Percentiles rank a stretch among this genome's conserved stretches.
Conservation (phyloP, 805 yeast genomes). For the Wickerhamomyces kurtzmanii region DNA sequence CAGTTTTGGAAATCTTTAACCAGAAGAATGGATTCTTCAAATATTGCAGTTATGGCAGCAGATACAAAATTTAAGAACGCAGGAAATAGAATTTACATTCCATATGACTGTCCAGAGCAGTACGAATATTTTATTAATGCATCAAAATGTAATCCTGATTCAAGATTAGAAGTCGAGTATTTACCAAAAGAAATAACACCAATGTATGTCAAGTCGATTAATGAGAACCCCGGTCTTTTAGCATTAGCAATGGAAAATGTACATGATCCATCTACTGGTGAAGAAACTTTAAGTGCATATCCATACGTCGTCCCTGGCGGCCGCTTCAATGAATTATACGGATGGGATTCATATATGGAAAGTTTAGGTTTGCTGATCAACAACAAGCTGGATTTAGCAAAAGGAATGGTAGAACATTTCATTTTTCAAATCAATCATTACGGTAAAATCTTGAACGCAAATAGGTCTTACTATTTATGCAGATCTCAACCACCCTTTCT, state of each 20-base stretch:
- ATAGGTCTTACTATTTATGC: constrained; percentile 81
- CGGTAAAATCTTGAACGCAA: constrained; percentile 91
- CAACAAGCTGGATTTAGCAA: constrained; percentile 57
- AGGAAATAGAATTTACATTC: constrained; percentile 74
- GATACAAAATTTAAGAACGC: constrained; percentile 77
- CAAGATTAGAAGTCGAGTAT: constrained; percentile 62
- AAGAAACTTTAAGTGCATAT: constrained; percentile 44
- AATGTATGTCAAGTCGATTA: constrained; percentile 66
- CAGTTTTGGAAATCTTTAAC: constrained; percentile 79
- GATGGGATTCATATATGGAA: constrained; percentile 97
- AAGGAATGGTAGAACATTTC: constrained; percentile 88
- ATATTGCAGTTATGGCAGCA: constrained; percentile 58
- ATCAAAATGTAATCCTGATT: constrained; percentile 42
- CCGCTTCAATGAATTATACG: constrained; percentile 90
- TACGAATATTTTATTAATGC: constrained; percentile 54
- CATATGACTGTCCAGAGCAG: constrained; percentile 60
- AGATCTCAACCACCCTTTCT: constrained; percentile 96
- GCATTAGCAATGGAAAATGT: constrained; percentile 62
- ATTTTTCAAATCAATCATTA: constrained; percentile 84
- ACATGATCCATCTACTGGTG: constrained; percentile 40
- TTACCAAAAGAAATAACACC: constrained; percentile 71
- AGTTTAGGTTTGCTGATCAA: constrained; percentile 72
- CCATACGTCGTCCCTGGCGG: constrained; percentile 98
- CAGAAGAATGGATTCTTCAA: constrained; percentile 52
- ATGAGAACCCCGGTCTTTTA: constrained; percentile 76